Conservation (phyloP, 495 filamentous ascomycete species). For the Hypoxylon rickii region DNA sequence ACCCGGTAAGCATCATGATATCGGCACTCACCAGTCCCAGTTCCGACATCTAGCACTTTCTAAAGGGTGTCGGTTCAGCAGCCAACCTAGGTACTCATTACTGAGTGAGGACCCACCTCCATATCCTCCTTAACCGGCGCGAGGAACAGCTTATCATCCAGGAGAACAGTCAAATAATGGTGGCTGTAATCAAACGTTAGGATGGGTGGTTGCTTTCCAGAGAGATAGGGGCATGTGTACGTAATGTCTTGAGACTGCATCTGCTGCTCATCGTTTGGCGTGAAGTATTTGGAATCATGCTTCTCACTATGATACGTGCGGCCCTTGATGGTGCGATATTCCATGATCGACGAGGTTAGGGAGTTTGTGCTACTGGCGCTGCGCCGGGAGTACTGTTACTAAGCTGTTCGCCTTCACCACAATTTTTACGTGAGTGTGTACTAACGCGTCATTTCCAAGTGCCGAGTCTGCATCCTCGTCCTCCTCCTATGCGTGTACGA, state of each 20-base stretch:
- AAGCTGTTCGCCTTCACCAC: not conserved
- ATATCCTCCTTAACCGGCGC: slow-evolving; percentile 53
- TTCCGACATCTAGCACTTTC: slow-evolving; percentile 59
- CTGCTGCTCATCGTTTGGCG: slow-evolving; percentile 41
- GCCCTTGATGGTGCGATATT: slow-evolving; percentile 50
- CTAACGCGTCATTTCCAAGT: slow-evolving; percentile 37
- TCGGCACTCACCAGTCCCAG: slow-evolving; percentile 59
- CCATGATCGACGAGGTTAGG: slow-evolving; percentile 50
- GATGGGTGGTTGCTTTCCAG: not conserved
- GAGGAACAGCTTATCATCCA: slow-evolving; percentile 57
- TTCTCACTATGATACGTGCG: slow-evolving; percentile 44
- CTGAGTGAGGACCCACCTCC: slow-evolving; percentile 1
- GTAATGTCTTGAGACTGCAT: slow-evolving; percentile 43
- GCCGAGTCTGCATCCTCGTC: slow-evolving; percentile 36
- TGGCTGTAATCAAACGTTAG: slow-evolving; percentile 21
- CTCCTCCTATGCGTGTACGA: slow-evolving; percentile 8
- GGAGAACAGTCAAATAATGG: slow-evolving; percentile 39
- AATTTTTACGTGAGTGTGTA: not conserved
- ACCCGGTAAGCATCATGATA: no score
- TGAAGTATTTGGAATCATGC: slow-evolving; percentile 33
- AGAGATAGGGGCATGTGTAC: slow-evolving; percentile 4
- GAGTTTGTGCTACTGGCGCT: slow-evolving; percentile 47
- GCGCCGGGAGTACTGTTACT: slow-evolving; percentile 1
- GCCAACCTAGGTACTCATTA: not conserved
- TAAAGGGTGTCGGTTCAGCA: slow-evolving; percentile 24